These are phyloP conservation scores for Lavandula angustifolia DNA, from an alignment of 257 asterid species.

Conservation along the genomic window DNA sequence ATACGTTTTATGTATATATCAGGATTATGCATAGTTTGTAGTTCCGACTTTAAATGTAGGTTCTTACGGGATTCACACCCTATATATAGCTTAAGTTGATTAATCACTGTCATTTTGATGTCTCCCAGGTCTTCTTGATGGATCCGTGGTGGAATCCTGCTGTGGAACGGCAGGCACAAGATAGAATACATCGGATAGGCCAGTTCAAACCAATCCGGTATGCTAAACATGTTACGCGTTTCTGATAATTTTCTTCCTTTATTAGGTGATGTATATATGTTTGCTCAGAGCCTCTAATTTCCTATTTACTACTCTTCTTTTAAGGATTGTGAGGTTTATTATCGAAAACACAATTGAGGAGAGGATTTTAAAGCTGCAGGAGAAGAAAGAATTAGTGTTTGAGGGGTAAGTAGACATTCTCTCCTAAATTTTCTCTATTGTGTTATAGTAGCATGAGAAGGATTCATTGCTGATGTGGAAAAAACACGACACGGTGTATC, in stretches of 20 bases:
- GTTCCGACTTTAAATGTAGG: no score
- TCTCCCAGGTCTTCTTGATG: constrained; percentile 90
- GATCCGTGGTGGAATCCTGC: constrained; percentile 99
- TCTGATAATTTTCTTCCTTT: background rate
- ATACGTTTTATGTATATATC: no score
- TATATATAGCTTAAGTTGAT: constrained; percentile 13
- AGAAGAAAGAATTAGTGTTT: constrained; percentile 91
- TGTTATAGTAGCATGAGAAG: background rate
- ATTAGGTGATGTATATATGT: background rate
- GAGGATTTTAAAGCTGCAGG: constrained; percentile 89
- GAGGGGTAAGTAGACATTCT: constrained; percentile 68
- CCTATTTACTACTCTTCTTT: background rate
- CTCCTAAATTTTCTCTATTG: background rate
- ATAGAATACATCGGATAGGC: constrained; percentile 93
- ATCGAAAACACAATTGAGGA: constrained; percentile 88
- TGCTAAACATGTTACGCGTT: constrained; percentile 14
- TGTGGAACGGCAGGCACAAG: constrained; percentile 95
- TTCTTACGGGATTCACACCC: no score
- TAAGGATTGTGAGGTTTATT: constrained; percentile 82
- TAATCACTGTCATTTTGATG: constrained; percentile 27
- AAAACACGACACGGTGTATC: background rate
- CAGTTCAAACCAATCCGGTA: constrained; percentile 90
- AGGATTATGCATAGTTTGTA: no score
- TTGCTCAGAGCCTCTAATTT: constrained; percentile 12
- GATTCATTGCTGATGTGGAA: background rate